Evolutionary conservation across 1,139 yeast genomes (phyloP).

Genomic region (Geotrichum candidum): DNA sequence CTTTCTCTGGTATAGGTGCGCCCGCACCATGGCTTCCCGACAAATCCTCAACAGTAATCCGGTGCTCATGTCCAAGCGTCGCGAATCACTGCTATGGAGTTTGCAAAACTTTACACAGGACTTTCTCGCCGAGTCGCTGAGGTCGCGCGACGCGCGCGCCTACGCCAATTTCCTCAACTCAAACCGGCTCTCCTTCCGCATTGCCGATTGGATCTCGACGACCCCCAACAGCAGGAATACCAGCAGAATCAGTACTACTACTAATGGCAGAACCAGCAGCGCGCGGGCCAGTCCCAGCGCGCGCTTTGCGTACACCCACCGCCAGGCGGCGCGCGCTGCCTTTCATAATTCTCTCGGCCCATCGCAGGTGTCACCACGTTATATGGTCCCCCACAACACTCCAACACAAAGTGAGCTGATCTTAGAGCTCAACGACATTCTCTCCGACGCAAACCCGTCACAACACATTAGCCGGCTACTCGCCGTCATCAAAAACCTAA

Average conservation of each 20-base stretch:
- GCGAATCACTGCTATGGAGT: conserved; percentile 16
- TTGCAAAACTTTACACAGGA: conserved; percentile 17
- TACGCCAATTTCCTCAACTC: conserved; percentile 9
- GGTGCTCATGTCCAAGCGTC: conserved; percentile 10
- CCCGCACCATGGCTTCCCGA: conserved; percentile 16
- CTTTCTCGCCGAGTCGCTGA: conserved; percentile 16
- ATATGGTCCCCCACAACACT: not conserved
- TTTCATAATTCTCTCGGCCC: not conserved
- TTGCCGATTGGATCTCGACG: conserved; percentile 10
- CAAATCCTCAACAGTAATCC: conserved; percentile 13
- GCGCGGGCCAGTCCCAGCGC: not conserved
- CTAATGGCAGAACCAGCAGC: not conserved
- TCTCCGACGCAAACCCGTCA: not conserved
- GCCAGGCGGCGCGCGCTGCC: not conserved
- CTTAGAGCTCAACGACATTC: not conserved
- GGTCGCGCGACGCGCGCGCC: conserved; percentile 4
- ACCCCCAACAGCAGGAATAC: not conserved
- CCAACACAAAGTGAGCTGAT: not conserved
- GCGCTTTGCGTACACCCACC: not conserved
- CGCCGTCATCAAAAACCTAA: not conserved
- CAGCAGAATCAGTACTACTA: too few species aligned
- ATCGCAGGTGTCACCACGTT: not conserved
- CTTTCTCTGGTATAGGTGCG: conserved; percentile 10
- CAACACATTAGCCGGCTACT: not conserved
- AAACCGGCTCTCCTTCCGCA: conserved; percentile 10